Conservation (phyloP, 495 filamentous ascomycete genomes). For the Penicillium angulare region DNA sequence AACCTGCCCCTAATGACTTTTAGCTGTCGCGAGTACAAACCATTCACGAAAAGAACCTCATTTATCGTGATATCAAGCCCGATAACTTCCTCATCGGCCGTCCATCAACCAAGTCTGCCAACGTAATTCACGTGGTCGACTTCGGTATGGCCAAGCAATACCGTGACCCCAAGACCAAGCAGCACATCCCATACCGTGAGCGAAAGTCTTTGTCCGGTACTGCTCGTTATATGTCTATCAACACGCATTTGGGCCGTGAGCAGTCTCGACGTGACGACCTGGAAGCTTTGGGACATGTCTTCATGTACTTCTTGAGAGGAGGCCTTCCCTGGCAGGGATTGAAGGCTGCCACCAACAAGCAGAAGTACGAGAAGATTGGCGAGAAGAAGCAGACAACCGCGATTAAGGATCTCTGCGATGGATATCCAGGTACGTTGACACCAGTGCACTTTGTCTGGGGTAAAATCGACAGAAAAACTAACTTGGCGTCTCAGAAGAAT, state of each 20-base stretch:
- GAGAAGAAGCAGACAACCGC: constrained; percentile 99
- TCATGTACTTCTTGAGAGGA: constrained; percentile 98
- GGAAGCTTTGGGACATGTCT: constrained; percentile 95
- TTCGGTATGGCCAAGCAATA: constrained; percentile 99
- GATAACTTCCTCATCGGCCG: constrained; percentile 99
- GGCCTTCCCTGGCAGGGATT: constrained; percentile 97
- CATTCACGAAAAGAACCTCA: constrained; percentile 99
- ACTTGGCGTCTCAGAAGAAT: constrained; percentile 64
- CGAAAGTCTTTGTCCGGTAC: constrained; percentile 97
- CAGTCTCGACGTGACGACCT: constrained; percentile 96
- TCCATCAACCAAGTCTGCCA: constrained; percentile 87
- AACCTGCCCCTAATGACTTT: constrained; percentile 14
- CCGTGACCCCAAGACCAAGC: constrained; percentile 97
- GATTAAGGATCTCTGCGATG: constrained; percentile 95
- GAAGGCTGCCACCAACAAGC: constrained; percentile 99
- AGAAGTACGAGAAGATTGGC: constrained; percentile 99
- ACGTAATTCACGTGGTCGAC: constrained; percentile 98
- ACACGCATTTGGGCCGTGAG: constrained; percentile 94
- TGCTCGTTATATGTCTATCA: constrained; percentile 99
- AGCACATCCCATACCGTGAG: constrained; percentile 98
- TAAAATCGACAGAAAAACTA: no score
- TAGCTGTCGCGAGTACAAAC: constrained; percentile 97
- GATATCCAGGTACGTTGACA: constrained; percentile 68
- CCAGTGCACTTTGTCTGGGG: no score
- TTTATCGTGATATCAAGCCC: constrained; percentile 99